These are phyloP conservation scores for Glaciozyma martinii DNA, from an alignment of 768 basidiomycete species.

Conservation along the genomic window DNA sequence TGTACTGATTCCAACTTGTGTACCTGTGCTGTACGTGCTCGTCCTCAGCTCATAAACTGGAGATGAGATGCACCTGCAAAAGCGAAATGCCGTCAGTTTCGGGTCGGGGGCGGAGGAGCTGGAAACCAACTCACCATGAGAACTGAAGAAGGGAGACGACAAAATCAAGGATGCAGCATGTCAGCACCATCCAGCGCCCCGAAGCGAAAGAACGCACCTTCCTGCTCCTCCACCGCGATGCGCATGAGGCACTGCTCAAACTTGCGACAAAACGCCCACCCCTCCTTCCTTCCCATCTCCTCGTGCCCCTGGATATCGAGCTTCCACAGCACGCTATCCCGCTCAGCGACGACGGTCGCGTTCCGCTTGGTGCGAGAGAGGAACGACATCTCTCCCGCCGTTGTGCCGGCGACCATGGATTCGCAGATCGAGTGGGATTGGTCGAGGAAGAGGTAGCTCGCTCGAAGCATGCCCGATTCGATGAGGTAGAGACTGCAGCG, in stretches of 20 bases:
- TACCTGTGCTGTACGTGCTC: too few species aligned
- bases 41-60: not conserved
- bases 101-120: not conserved
- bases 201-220: not conserved
- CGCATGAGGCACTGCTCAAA: conserved; percentile 29
- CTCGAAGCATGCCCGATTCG: conserved; percentile 74
- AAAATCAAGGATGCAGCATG: too few species aligned
- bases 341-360: conserved; percentile 74
- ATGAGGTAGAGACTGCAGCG: conserved; percentile 59
- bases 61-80: conserved; percentile 3
- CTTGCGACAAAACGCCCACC: conserved; percentile 16
- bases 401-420: conserved; percentile 50
- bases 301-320: conserved; percentile 54
- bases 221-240: conserved; percentile 24
- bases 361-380: conserved; percentile 71
- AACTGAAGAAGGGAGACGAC: not conserved
- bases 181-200: too few species aligned
- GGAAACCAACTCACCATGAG: not conserved
- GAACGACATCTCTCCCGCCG: conserved; percentile 84
- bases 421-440: conserved; percentile 41
- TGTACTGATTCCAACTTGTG: too few species aligned
- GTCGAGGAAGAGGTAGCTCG: conserved; percentile 64
- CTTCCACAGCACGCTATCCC: conserved; percentile 70
- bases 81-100: not conserved
- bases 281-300: conserved; percentile 44